Percentiles rank a stretch among this genome's conserved stretches.
Conservation (phyloP, 306 rosid species). For the Canavalia gladiata region DNA sequence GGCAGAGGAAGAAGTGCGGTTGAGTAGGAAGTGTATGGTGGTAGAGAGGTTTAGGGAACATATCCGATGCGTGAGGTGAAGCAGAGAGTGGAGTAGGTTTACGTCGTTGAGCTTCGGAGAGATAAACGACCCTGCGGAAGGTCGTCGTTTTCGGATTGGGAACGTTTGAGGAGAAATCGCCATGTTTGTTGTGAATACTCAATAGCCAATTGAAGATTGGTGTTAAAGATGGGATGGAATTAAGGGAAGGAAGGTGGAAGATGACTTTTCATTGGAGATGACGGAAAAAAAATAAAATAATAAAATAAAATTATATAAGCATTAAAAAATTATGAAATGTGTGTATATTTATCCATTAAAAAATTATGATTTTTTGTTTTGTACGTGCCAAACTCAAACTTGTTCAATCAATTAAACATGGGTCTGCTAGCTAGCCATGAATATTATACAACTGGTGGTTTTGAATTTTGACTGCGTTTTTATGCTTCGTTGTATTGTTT, state of each 20-base stretch:
- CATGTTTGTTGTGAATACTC: constrained; percentile 51
- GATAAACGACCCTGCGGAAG: constrained; percentile 65
- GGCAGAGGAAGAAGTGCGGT: constrained; percentile 55
- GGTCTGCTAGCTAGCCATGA: constrained; percentile 39
- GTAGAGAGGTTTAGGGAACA: constrained; percentile 45
- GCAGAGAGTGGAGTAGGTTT: constrained; percentile 65
- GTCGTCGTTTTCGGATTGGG: constrained; percentile 69
- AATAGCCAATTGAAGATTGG: background rate
- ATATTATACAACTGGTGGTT: constrained; percentile 40
- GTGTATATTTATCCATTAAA: constrained; percentile 27
- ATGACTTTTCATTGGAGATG: constrained; percentile 38
- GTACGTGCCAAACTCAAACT: constrained; percentile 14
- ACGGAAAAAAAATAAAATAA: background rate
- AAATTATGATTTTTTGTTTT: constrained; percentile 38
- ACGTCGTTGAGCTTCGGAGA: constrained; percentile 57
- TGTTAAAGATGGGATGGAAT: background rate
- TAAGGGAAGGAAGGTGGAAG: background rate
- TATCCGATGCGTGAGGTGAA: constrained; percentile 65
- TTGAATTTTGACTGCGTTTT: constrained; percentile 61
- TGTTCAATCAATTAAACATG: constrained; percentile 28
- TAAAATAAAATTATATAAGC: background rate
- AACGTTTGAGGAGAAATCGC: constrained; percentile 65
- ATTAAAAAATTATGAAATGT: background rate
- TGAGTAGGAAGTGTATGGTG: constrained; percentile 52
- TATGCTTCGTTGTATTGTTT: background rate